Evolutionary conservation across 805 yeast species (phyloP), one percentile per base, ranked within the genome.

Genomic region (Hanseniaspora taiwanica): DNA sequence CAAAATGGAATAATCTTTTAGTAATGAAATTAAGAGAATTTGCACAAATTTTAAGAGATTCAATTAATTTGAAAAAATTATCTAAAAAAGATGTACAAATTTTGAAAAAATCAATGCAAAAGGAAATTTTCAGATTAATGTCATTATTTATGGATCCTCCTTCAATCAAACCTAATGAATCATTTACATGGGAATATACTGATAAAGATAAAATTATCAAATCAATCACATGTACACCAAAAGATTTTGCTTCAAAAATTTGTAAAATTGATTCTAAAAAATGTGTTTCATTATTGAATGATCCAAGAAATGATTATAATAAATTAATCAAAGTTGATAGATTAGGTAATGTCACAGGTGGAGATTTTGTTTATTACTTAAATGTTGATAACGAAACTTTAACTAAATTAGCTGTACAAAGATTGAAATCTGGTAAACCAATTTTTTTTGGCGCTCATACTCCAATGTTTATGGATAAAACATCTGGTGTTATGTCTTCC

Each of bases 391-490:
- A 78, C 43, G 70, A 70, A 14, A 63, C 63, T 7, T 63, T 84
- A 42, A 73, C 84, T 35, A 52, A 66, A 24, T 66, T 76, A 37
- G 81, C 83, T 21, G 73, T 82, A 29, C 69, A 72, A 51, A 74
- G 84, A 61, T 70, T 84, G 53, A 71, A 78, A 61, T 67, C 65
- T 45, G 77, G 81, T 60, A 80, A 80, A 63, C 80, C 93, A 0
- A 83, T 85, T 6, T 85, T 84, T 65, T 85, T 84, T 54, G 94
- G 94, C 10, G 78, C 87, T 14, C 93, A 84, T 58, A 83, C 87
- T n/a, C 91, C 89, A 19, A 78, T 80, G 56, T 84, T 67, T 60
- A 71, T 69, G 70, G 74, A 78, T 56, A 68, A 67, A 42, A 58
- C 56, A 20, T 56, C 74, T 6, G 95, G 95, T 41, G 59, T 82